Conservation (phyloP, 2,329 filamentous ascomycete species). For the Phialophora macrospora region DNA sequence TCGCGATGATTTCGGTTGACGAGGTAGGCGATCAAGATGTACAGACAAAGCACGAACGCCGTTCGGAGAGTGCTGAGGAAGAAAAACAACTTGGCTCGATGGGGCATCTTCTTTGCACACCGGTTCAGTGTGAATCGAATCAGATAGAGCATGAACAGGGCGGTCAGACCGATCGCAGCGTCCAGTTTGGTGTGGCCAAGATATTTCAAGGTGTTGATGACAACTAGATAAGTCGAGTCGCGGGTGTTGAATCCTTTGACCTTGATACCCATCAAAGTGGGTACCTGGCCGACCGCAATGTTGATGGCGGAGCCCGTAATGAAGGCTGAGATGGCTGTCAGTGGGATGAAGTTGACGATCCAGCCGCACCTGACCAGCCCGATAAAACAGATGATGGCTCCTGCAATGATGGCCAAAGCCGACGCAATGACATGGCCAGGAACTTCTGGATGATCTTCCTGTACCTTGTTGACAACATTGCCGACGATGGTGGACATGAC, state of each 20-base stretch:
- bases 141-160: conserved; percentile 75
- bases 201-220: conserved; percentile 80
- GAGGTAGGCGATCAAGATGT: conserved; percentile 87
- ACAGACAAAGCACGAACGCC: conserved; percentile 87
- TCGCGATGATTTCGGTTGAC: conserved; percentile 71
- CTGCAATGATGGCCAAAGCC: conserved; percentile 75
- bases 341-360: conserved; percentile 90
- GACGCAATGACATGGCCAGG: conserved; percentile 73
- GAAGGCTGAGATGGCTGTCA: conserved; percentile 88
- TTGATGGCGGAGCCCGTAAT: conserved; percentile 96
- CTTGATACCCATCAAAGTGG: conserved; percentile 77
- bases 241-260: conserved; percentile 72
- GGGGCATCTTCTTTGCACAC: conserved; percentile 71
- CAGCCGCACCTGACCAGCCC: conserved; percentile 82
- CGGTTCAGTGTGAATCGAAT: conserved; percentile 70
- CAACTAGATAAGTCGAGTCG: conserved; percentile 77
- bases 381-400: conserved; percentile 75
- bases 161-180: conserved; percentile 85
- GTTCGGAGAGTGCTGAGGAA: conserved; percentile 90
- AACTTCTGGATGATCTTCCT: conserved; percentile 60
- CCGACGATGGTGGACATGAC: conserved; percentile 93
- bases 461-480: conserved; percentile 72
- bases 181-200: conserved; percentile 72
- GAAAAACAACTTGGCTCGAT: conserved; percentile 76
- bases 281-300: conserved; percentile 83